Evolutionary conservation across 768 basidiomycete species (phyloP), one percentile per base, ranked within the genome.

Genomic region (Tulasnella sp.): DNA sequence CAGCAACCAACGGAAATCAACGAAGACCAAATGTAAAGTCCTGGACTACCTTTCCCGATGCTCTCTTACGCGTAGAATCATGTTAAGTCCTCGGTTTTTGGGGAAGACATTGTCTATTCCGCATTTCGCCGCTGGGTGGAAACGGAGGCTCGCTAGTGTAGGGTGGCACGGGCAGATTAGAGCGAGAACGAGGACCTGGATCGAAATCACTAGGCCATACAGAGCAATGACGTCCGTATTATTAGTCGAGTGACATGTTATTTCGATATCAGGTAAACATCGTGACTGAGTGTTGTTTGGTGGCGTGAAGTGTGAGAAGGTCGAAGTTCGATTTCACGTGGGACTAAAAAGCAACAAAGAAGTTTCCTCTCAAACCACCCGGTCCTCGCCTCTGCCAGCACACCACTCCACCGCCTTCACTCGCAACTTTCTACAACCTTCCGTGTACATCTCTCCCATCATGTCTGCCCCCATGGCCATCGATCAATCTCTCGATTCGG

Each of bases 391-490:
- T 69, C 28, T 69, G 64, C 64, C 64, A 69, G 34, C 64, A 69
- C 64, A 69, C 64, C 58, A 69, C 64, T 5, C 28, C 64, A 28
- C 31, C 31, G 24, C 64, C 64, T 69, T 69, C 64, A 28, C 64
- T 37, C 31, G 9, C 64, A 69, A 28, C 31, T 28, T 22, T 48
- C 11, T 76, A 9, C 46, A 6, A 37, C 46, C 41, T 58, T 50
- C 40, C 11, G 34, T 40, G 34, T 76, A 28, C 48, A 46, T 76
- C 20, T 34, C n/a, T 58, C 18, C 31, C 22, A 76, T 34, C 20
- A 78, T 78, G 77, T 78, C 77, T 64, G 58, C 76, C 22, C 42
- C 77, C 58, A 78, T 78, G 77, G 77, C 60, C 28, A 48, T 78
- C 69, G 77, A 78, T 78, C 77, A 78, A 44, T 78, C 77, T 41